Evolutionary conservation across 2,329 filamentous ascomycete species (phyloP), one percentile per base, ranked within the genome.

Genomic region (Ceratocystis papillata): DNA sequence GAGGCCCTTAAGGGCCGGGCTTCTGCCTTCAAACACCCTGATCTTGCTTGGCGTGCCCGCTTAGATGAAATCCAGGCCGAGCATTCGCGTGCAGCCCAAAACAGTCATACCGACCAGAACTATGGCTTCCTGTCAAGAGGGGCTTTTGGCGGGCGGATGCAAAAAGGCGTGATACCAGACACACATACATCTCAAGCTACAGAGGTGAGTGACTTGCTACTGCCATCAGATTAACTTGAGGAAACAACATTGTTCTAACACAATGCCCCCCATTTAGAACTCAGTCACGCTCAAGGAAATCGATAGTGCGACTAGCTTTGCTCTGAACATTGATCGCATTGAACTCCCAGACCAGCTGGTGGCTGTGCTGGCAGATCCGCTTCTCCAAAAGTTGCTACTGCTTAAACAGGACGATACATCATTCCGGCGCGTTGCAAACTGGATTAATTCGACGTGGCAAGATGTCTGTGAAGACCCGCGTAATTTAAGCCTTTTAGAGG

Each of bases 331-430:
- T 7, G 89, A 95, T 70, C 88, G 81, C 70, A 85, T 96, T 30
- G 88, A 94, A 73, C 77, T 91, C 50, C 90, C 90, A 0, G 91
- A 88, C 69, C 90, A 96, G 74, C 79, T 95, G 1, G 84, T 91
- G 50, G 88, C 90, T 4, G 84, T 89, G 3, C 77, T 95, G 15
- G 83, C 82, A 1, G 88, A 95, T 71, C 87, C 87, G 2, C 77
- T 95, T 37, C 80, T 93, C 1, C 89, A 93, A 73, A 94, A 93
- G 72, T 78, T 93, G 28, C 76, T 90, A 44, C 76, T 88, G n/a
- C 76, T 89, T 37, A 81, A 83, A 62, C 82, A 86, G 1, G 80
- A 82, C 45, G 75, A 77, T 17, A 77, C 79, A 62, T 79, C 78
- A 12, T 75, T 78, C 33, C 76, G 77, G 63, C 78, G 85, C n/a